Base-by-base conservation (phyloP, 2,329 filamentous ascomycete genomes). In the Clonostachys solani region DNA sequence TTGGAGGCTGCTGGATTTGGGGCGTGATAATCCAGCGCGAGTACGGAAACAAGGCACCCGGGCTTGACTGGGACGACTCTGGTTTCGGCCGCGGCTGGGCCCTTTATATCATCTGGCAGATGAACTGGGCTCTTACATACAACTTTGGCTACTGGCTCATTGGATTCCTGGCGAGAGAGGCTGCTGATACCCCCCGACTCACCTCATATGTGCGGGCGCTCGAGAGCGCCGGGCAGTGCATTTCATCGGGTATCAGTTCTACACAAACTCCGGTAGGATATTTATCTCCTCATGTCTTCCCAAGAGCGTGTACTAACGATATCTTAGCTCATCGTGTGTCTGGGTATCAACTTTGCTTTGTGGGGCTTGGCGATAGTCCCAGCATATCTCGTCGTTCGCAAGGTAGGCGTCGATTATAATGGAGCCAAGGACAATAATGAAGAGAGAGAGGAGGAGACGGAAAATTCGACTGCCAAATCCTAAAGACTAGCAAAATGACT, bases 51-150 rank as follows among this genome's bases (percentile, higher is more conserved):
- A 36, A 46, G 13, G 42, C 47, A 5, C 50, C 47, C 0, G 50
- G 35, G 16, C 17, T 57, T 6, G 55, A 57, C 29, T 56, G 54
- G 53, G 35, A 33, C 7, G 46, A 47, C 7, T 42, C 45, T 5
- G 52, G 56, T 13, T 58, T 58, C 42, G 55, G 56, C 13, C 44
- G 52, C 3, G 56, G 47, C 4, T 58, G 52, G 44, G 56, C 44
- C 5, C 44, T 57, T 16, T 58, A 57, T 50, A 55, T 57, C 40
- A 44, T 58, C 37, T 44, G 54, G n/a, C 53, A 55, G 49, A 52
- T 47, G 10, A 52, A 38, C 36, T 42, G 38, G 15, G 36, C 36
- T 18, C 36, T 38, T 3, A 18, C 36, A 38, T 38, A 38, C 36
- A 38, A 38, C 36, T 38, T n/a, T 8, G 36, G 36, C 15, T 38